Percentiles rank a stretch among this genome's conserved stretches.
Evolutionary conservation across 1,284 basidiomycete species (phyloP).

Genomic region (Rhodotorula sp.): DNA sequence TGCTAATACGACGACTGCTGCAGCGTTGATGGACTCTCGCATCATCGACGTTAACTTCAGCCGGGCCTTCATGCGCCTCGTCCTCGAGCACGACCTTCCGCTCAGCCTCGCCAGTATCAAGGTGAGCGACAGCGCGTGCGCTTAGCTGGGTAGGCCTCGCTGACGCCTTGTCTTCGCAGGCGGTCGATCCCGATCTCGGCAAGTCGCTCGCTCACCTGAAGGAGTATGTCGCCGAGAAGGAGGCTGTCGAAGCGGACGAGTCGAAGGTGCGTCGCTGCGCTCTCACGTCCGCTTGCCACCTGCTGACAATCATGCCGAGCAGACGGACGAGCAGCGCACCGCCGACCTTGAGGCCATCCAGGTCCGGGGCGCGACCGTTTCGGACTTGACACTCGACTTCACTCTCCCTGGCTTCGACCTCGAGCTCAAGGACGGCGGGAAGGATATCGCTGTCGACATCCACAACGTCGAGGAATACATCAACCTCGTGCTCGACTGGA

Average conservation of each 20-base stretch:
- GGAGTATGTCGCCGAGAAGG: conserved; percentile 52
- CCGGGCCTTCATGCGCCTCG: conserved; percentile 82
- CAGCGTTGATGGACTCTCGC: conserved; percentile 87
- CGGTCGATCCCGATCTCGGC: conserved; percentile 77
- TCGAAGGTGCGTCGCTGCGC: conserved; percentile 49
- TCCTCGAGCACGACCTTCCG: conserved; percentile 80
- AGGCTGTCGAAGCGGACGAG: conserved; percentile 52
- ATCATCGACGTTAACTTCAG: conserved; percentile 96
- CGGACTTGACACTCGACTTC: conserved; percentile 89
- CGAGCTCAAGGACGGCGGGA: conserved; percentile 76
- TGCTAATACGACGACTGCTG: too few species aligned
- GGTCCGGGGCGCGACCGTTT: conserved; percentile 62
- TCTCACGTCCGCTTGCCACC: not conserved
- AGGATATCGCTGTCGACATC: conserved; percentile 72
- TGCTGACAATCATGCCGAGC: conserved; percentile 2
- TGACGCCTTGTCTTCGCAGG: not conserved
- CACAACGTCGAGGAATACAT: conserved; percentile 89
- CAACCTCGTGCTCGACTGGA: conserved; percentile 54
- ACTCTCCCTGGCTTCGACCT: conserved; percentile 89
- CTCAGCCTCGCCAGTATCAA: conserved; percentile 76
- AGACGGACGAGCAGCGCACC: conserved; percentile 47
- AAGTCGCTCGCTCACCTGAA: conserved; percentile 80
- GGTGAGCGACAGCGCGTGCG: conserved; percentile 52
- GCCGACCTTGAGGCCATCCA: conserved; percentile 50
- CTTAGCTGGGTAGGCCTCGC: too few species aligned